A percentile compares a stretch with the other conserved stretches of the same genome.
phyloP scores from a whole-genome alignment of 1,139 yeast species.

The Geotrichum reessii region DNA sequence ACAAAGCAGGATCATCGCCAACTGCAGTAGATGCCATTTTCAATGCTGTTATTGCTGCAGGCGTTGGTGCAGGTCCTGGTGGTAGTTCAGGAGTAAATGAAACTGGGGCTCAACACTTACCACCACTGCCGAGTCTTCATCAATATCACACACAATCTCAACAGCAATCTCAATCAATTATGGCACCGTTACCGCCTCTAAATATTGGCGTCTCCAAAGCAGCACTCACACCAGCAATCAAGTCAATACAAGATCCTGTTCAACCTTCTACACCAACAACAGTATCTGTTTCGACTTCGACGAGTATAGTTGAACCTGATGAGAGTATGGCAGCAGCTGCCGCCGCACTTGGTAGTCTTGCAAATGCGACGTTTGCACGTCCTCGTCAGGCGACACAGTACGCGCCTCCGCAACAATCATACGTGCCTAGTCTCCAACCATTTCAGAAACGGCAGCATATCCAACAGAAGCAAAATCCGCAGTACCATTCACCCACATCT shows the following conservation, averaged over 20 bases:
- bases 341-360: constrained; percentile 6
- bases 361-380: background rate
- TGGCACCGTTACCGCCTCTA: background rate
- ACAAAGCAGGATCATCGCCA: background rate
- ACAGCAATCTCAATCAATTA: background rate
- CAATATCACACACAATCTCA: background rate
- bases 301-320: background rate
- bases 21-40: background rate
- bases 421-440: background rate
- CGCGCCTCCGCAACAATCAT: background rate
- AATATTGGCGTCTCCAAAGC: background rate
- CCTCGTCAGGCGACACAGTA: background rate
- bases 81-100: background rate
- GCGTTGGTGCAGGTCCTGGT: background rate
- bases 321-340: background rate
- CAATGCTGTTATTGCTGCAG: background rate
- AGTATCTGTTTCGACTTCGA: background rate
- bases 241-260: background rate
- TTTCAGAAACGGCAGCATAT: background rate
- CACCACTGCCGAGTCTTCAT: background rate
- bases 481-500: background rate
- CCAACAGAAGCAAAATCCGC: background rate
- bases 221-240: background rate
- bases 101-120: background rate
- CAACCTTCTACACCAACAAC: background rate